Conservation (phyloP, 345 rosid genomes). For the Angophora floribunda region DNA sequence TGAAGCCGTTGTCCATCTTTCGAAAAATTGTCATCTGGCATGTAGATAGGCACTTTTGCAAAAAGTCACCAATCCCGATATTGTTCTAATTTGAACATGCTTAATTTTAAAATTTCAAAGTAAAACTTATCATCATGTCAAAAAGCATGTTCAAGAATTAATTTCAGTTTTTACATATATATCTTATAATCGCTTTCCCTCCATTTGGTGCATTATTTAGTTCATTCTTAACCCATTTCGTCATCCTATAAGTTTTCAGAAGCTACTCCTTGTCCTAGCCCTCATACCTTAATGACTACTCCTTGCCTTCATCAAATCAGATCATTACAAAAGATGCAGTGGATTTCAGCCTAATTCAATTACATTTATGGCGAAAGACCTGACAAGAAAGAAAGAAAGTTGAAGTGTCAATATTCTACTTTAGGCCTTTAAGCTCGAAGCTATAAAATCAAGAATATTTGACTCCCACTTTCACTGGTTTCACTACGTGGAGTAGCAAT, state of each 20-base stretch:
- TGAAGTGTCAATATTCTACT: neutral
- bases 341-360: neutral
- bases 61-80: neutral
- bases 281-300: neutral
- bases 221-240: neutral
- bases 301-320: neutral
- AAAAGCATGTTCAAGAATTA: neutral
- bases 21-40: neutral
- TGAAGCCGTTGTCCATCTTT: neutral
- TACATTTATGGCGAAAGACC: neutral
- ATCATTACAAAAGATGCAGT: neutral
- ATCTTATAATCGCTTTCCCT: neutral
- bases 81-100: neutral
- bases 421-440: neutral
- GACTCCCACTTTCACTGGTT: neutral
- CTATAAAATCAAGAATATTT: neutral
- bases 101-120: neutral
- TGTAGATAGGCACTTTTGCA: neutral
- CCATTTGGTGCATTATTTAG: neutral
- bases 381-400: neutral
- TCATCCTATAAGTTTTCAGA: neutral
- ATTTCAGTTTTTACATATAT: neutral
- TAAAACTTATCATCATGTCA: too few relatives aligned
- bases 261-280: neutral
- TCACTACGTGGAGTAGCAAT: neutral